Conservation (phyloP, 306 rosid species). For the Acacia melanoxylon region DNA sequence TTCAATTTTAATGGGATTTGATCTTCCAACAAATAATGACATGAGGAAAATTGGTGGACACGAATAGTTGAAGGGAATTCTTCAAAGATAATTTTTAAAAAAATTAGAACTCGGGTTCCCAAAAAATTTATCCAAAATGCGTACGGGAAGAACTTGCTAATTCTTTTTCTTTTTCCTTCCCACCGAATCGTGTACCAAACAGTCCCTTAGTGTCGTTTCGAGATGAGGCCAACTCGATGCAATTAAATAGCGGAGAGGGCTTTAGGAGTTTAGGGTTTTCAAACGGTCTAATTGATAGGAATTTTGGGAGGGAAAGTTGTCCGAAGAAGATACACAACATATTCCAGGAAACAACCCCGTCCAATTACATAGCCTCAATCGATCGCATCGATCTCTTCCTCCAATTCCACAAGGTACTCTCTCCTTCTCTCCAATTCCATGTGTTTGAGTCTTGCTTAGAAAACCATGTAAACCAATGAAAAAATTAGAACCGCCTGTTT, state of each 20-base stretch:
- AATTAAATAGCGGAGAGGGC: neutral
- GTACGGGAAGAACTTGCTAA: too few species aligned
- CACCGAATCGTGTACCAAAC: too few species aligned
- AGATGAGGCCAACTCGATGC: neutral
- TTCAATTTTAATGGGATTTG: too few species aligned
- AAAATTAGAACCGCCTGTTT: neutral
- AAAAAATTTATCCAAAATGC: too few species aligned
- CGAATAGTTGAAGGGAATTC: too few species aligned
- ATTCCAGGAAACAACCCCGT: neutral
- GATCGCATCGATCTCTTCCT: neutral
- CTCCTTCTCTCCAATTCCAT: neutral
- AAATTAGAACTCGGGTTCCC: too few species aligned
- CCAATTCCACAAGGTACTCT: constrained; percentile 37
- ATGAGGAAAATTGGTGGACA: too few species aligned
- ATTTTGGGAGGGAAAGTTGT: constrained; percentile 47
- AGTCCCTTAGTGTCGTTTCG: neutral
- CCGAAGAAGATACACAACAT: neutral
- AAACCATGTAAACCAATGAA: neutral
- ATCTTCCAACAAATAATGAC: too few species aligned
- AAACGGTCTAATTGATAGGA: neutral
- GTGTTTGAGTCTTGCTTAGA: neutral
- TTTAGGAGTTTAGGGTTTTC: constrained; percentile 40
- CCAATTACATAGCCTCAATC: constrained; percentile 15
- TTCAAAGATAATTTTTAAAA: too few species aligned
- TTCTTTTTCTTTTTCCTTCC: too few species aligned